Evolutionary conservation across 345 rosid genomes (phyloP).

Genomic region (Turnera subulata): DNA sequence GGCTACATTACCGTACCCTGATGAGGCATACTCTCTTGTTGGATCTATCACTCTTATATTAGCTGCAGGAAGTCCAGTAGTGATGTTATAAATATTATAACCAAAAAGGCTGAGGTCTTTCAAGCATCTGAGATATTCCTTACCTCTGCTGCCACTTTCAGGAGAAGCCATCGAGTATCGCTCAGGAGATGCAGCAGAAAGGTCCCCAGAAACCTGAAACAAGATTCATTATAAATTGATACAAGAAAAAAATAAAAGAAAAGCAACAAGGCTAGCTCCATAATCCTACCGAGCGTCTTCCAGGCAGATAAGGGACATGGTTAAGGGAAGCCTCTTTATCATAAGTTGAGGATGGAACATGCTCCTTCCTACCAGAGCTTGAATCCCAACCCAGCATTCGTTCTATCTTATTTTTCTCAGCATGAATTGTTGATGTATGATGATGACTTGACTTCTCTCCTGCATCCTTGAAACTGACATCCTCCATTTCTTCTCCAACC

Average conservation of each 20-base stretch:
- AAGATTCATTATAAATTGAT: background rate
- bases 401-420: constrained; percentile 23
- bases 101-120: background rate
- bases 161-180: constrained; percentile 37
- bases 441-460: constrained; percentile 12
- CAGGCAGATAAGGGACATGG: constrained; percentile 29
- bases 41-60: constrained; percentile 25
- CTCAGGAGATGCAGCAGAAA: constrained; percentile 38
- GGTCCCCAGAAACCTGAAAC: constrained; percentile 35
- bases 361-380: constrained; percentile 22
- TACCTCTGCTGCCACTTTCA: constrained; percentile 32
- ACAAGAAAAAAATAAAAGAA: background rate
- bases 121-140: background rate
- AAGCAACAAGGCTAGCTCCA: background rate
- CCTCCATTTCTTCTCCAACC: constrained; percentile 18
- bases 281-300: constrained; percentile 28
- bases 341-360: constrained; percentile 19
- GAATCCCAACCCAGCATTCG: constrained; percentile 23
- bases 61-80: constrained; percentile 16
- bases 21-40: constrained; percentile 23
- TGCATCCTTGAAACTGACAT: constrained; percentile 6
- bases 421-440: constrained; percentile 1
- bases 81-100: constrained; percentile 1
- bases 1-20: constrained; percentile 36
- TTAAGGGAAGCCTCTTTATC: constrained; percentile 28